Base-by-base conservation (phyloP, 176 grass and related monocot species). In the Alopecurus myosuroides region DNA sequence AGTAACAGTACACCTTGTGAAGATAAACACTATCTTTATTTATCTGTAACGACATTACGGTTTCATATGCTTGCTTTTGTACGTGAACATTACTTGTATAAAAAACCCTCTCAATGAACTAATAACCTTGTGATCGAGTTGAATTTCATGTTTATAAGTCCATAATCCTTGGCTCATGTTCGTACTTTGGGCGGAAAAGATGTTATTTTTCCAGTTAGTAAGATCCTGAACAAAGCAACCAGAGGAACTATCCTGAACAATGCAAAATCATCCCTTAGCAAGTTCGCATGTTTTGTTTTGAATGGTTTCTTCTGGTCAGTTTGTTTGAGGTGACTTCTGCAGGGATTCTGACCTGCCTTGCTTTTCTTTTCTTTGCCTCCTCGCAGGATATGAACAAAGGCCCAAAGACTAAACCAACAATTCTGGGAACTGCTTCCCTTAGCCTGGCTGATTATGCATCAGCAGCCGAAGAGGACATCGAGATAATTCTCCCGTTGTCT, bases 381-480 rank as follows among this genome's bases (percentile, higher is more conserved):
- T 31, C 33, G 14, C 82, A 95, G 93, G 88, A 83, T 9, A 31
- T 37, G 40, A 95, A 88, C 74, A 85, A 86, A 81, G 92, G 90
- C 55, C 67, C 86, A 34, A 99, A 94, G 81, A 91, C 74, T 88
- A 99, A 99, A 77, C 89, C 90, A 84, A 81, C 94, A 45, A 71
- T 97, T 86, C 60, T 99, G 26, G 97, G 94, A 79, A 85, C 89
- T 52, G 81, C 92, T 66, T 84, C 79, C 31, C 69, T 99, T 25
- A 92, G 94, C 78, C 82, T 99, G 46, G 90, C 93, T 25, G 88
- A 97, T 50, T 94, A 92, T 85, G 86, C 86, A 67, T 73, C 90
- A 35, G 72, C 92, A 33, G 63, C 87, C 7, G 71, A 87, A 36
- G 89, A 92, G 67, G 86, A 74, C 34, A 92, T 94, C 44, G 86